Percentiles rank a stretch among this genome's conserved stretches.
Conservation (phyloP, 2,329 filamentous ascomycete genomes). For the Aspergillus awamori region DNA sequence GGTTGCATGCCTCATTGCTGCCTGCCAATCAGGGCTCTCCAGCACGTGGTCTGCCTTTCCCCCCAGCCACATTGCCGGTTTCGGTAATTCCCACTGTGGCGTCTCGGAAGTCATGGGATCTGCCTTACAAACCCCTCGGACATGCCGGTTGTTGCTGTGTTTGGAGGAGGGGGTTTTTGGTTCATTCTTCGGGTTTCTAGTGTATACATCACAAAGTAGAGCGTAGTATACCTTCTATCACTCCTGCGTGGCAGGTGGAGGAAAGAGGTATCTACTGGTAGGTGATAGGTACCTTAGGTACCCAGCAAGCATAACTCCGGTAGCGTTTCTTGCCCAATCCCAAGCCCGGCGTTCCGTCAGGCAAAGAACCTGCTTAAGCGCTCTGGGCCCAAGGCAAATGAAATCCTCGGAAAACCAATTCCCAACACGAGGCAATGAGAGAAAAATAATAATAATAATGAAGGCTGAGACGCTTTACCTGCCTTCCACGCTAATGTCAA, state of each 20-base stretch:
- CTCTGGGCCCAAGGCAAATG: background rate
- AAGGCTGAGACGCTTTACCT: background rate
- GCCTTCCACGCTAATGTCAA: background rate
- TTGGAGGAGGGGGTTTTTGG: background rate
- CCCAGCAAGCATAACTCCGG: conserved; percentile 1
- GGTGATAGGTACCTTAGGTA: conserved; percentile 7
- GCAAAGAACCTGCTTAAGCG: conserved; percentile 7
- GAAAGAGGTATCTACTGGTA: background rate
- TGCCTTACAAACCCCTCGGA: background rate
- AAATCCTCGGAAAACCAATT: background rate
- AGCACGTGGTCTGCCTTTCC: conserved; percentile 12
- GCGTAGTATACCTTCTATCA: too few species aligned
- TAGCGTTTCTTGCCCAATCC: conserved; percentile 10
- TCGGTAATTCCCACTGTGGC: background rate
- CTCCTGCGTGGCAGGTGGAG: background rate
- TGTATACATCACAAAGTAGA: too few species aligned
- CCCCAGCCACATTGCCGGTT: conserved; percentile 17
- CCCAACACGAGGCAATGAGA: background rate
- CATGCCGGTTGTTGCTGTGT: background rate
- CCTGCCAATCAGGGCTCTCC: conserved; percentile 11
- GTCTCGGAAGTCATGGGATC: background rate
- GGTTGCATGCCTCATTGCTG: conserved; percentile 13
- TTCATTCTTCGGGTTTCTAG: background rate
- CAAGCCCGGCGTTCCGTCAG: conserved; percentile 1
- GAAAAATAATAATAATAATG: background rate